Evolutionary conservation across 2,329 filamentous ascomycete genomes (phyloP).

Genomic region (Apiospora hydei): DNA sequence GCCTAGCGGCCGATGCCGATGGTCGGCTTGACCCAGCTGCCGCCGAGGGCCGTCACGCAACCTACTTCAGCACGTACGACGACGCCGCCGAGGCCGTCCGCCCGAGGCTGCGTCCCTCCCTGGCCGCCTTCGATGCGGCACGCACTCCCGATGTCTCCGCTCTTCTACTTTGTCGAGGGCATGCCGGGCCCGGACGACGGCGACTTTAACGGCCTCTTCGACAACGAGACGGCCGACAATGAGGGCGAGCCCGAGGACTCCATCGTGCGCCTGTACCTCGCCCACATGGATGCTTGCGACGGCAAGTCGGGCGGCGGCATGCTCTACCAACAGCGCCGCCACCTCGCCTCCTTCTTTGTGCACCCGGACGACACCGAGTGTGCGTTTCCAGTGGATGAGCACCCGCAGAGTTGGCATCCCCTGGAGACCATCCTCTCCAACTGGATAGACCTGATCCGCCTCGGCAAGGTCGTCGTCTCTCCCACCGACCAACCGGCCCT

Average conservation of each 20-base stretch:
- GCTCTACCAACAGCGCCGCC: slow-evolving; percentile 39
- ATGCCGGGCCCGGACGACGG: slow-evolving; percentile 25
- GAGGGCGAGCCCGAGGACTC: slow-evolving; percentile 31
- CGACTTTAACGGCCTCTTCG: slow-evolving; percentile 32
- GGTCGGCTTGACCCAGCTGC: slow-evolving; percentile 30
- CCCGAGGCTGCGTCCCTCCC: slow-evolving; percentile 37
- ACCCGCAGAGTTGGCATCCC: slow-evolving; percentile 35
- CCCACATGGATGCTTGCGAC: slow-evolving; percentile 29
- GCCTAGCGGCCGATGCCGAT: slow-evolving; percentile 34
- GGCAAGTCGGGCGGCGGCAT: slow-evolving; percentile 37
- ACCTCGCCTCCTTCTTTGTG: slow-evolving; percentile 36
- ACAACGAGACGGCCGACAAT: slow-evolving; percentile 29
- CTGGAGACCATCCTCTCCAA: slow-evolving; percentile 40
- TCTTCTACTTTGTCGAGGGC: slow-evolving; percentile 37
- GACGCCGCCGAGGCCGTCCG: slow-evolving; percentile 35
- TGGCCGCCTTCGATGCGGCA: slow-evolving; percentile 35
- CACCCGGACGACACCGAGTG: slow-evolving; percentile 34
- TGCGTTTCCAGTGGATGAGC: slow-evolving; percentile 33
- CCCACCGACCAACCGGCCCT: slow-evolving; percentile 30
- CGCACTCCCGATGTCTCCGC: slow-evolving; percentile 30
- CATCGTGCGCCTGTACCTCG: slow-evolving; percentile 37
- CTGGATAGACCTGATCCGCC: slow-evolving; percentile 37
- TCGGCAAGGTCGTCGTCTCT: slow-evolving; percentile 37
- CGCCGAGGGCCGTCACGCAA: slow-evolving; percentile 30
- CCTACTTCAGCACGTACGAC: slow-evolving; percentile 35